phyloP scores from a whole-genome alignment of 2,329 filamentous ascomycete species.

The Dichotomopilus funicola region DNA sequence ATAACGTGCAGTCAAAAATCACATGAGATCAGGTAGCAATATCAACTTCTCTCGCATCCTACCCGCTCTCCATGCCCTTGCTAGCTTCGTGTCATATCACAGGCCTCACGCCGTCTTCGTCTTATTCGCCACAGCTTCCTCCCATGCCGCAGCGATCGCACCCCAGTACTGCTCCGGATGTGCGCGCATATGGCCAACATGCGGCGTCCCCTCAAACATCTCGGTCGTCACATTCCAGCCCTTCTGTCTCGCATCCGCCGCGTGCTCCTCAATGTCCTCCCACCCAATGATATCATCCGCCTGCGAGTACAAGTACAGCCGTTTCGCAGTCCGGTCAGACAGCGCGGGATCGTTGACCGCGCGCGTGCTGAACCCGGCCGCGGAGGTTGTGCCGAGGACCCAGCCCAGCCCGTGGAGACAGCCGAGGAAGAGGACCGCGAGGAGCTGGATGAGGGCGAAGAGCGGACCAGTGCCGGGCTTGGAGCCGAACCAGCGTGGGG shows the following conservation, averaged over 20 bases:
- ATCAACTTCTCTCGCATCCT: too few relatives aligned
- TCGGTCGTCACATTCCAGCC: conserved; percentile 46
- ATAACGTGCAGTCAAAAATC: not conserved
- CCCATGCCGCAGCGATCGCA: conserved; percentile 29
- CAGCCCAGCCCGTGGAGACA: conserved; percentile 31
- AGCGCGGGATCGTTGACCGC: conserved; percentile 33
- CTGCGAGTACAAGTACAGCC: conserved; percentile 54
- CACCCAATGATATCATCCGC: conserved; percentile 50
- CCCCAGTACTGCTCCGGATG: conserved; percentile 54
- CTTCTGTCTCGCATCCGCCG: conserved; percentile 37
- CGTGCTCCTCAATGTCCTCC: conserved; percentile 50
- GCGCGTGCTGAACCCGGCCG: conserved; percentile 34
- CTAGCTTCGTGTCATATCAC: too few relatives aligned
- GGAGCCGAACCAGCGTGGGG: conserved; percentile 36
- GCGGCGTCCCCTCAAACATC: conserved; percentile 50
- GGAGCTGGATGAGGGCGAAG: conserved; percentile 38
- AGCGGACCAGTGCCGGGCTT: conserved; percentile 29
- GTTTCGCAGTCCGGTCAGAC: conserved; percentile 33
- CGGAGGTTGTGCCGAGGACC: conserved; percentile 34
- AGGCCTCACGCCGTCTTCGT: not conserved
- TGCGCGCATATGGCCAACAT: conserved; percentile 55
- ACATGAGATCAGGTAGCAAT: not conserved
- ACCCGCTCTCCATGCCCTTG: too few relatives aligned
- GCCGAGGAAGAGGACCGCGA: conserved; percentile 41
- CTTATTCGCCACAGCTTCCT: conserved; percentile 2